phyloP scores from a whole-genome alignment of 495 filamentous ascomycete species.

The Penicillium parvum region DNA sequence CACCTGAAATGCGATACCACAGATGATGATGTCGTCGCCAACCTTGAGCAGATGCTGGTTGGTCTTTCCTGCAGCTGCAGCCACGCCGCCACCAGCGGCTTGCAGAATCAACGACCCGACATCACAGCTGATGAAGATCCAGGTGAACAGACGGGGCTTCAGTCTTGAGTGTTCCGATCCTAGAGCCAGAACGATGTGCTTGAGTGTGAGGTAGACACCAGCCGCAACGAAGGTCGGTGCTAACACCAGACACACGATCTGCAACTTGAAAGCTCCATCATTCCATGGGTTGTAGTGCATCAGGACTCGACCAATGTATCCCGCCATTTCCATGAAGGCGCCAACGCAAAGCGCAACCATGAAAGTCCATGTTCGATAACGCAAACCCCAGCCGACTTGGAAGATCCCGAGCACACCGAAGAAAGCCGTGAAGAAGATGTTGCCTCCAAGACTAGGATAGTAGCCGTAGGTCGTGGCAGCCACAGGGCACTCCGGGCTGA shows the following conservation, averaged over 20 bases:
- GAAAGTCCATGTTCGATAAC: constrained; percentile 60
- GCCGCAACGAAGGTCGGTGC: constrained; percentile 62
- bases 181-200: constrained; percentile 56
- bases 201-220: constrained; percentile 64
- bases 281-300: constrained; percentile 60
- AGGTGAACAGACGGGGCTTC: constrained; percentile 57
- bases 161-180: constrained; percentile 51
- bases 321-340: constrained; percentile 42
- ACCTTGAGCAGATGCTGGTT: constrained; percentile 22
- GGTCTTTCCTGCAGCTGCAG: constrained; percentile 30
- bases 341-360: constrained; percentile 49
- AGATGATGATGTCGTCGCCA: constrained; percentile 62
- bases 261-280: constrained; percentile 55
- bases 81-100: constrained; percentile 60
- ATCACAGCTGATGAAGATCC: constrained; percentile 65
- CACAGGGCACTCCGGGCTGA: constrained; percentile 52
- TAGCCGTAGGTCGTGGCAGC: constrained; percentile 62
- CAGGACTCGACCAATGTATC: constrained; percentile 58
- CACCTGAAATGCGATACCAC: constrained; percentile 68
- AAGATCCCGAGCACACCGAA: constrained; percentile 47
- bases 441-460: constrained; percentile 58
- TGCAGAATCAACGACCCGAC: constrained; percentile 60
- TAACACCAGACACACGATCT: constrained; percentile 64
- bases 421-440: constrained; percentile 55
- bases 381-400: constrained; percentile 49